Evolutionary conservation across 192 early-diverging fungal genomes (phyloP).

Genomic region (Geranomyces variabilis): DNA sequence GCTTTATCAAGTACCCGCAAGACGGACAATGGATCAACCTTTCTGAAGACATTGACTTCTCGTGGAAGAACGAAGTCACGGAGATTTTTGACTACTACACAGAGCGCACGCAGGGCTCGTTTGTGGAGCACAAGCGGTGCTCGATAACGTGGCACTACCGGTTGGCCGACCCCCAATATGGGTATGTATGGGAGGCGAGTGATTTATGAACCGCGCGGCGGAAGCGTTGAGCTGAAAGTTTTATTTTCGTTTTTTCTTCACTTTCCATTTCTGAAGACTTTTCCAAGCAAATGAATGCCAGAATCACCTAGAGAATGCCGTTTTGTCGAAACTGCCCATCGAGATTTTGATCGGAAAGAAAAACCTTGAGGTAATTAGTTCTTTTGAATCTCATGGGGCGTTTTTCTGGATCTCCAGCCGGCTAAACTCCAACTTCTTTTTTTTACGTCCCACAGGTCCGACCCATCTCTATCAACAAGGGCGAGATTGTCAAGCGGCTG

Average conservation of each 20-base stretch:
- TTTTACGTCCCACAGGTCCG: constrained; percentile 55
- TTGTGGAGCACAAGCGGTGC: constrained; percentile 90
- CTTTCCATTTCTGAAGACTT: too few relatives aligned
- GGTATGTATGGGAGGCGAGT: constrained; percentile 42
- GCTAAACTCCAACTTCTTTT: too few relatives aligned
- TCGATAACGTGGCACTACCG: constrained; percentile 98
- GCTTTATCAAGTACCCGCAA: constrained; percentile 84
- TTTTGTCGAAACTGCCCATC: constrained; percentile 91
- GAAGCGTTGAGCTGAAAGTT: background rate
- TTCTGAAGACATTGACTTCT: constrained; percentile 70
- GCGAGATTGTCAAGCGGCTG: constrained; percentile 92
- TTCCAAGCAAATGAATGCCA: constrained; percentile 99
- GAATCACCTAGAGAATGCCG: constrained; percentile 89
- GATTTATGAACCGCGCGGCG: background rate
- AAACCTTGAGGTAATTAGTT: constrained; percentile 73
- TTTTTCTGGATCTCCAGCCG: constrained; percentile 1
- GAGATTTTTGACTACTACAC: constrained; percentile 95
- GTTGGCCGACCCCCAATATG: constrained; percentile 93
- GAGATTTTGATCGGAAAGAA: constrained; percentile 96
- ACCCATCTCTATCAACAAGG: constrained; percentile 93
- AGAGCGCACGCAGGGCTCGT: constrained; percentile 91
- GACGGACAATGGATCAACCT: constrained; percentile 57
- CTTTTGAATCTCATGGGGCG: background rate
- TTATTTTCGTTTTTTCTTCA: too few relatives aligned
- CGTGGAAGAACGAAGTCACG: constrained; percentile 91